These are phyloP conservation scores for Arthrobotrys entomopaga DNA, from an alignment of 2,329 filamentous ascomycete genomes.

Conservation along the genomic window DNA sequence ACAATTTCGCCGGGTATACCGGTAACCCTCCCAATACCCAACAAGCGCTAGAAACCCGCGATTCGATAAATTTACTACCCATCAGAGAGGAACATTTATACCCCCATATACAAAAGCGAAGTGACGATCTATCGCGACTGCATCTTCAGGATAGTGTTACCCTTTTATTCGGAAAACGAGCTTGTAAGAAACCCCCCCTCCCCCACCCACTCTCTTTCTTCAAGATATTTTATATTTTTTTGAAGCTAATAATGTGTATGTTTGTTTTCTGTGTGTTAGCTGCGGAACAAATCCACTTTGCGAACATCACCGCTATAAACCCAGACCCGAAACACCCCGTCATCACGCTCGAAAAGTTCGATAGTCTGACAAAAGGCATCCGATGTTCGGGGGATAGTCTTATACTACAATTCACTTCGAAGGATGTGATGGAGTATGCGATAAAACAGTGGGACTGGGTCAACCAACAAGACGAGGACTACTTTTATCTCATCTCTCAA, in stretches of 20 bases:
- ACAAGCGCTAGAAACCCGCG: no score
- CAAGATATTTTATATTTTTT: not conserved
- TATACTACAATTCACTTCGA: slow-evolving; percentile 10
- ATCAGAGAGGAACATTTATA: slow-evolving; percentile 16
- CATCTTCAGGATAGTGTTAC: slow-evolving; percentile 15
- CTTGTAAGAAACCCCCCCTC: not conserved
- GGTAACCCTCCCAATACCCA: no score
- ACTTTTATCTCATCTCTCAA: slow-evolving; percentile 27
- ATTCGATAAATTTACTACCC: not conserved
- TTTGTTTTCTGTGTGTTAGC: no score
- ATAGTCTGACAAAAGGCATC: slow-evolving; percentile 20
- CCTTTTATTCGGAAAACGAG: slow-evolving; percentile 5
- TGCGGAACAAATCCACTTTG: slow-evolving; percentile 13
- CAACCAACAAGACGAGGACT: slow-evolving; percentile 12
- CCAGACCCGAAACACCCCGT: slow-evolving; percentile 17
- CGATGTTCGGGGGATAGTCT: slow-evolving; percentile 8
- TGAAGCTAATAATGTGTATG: not conserved
- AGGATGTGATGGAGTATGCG: slow-evolving; percentile 22
- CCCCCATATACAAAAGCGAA: slow-evolving; percentile 23
- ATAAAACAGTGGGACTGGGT: slow-evolving; percentile 35
- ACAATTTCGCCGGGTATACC: no score
- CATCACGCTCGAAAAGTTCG: slow-evolving; percentile 23
- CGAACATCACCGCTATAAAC: slow-evolving; percentile 26
- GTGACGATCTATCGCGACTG: slow-evolving; percentile 9
- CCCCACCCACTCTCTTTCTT: not conserved